Conservation (phyloP, 495 filamentous ascomycete species). For the Cudoniella acicularis region DNA sequence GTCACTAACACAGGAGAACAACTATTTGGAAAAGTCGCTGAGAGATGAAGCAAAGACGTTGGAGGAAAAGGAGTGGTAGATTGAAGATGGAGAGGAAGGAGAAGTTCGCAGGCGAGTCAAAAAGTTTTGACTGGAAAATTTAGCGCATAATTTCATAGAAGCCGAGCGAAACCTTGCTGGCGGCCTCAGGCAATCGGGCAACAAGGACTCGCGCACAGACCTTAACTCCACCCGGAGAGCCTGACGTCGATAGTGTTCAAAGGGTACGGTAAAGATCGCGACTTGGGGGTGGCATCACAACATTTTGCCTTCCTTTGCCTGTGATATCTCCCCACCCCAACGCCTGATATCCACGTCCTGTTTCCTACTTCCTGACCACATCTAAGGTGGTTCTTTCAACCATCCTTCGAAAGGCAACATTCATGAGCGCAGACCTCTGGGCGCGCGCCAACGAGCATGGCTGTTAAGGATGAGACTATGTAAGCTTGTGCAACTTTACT, state of each 20-base stretch:
- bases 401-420: neutral
- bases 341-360: neutral
- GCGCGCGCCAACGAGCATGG: slow-evolving; percentile 36
- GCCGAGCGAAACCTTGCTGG: slow-evolving; percentile 30
- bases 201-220: too few species aligned
- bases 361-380: neutral
- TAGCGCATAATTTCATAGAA: slow-evolving; percentile 24
- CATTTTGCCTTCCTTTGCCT: neutral
- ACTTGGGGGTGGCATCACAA: neutral
- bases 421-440: slow-evolving; percentile 9
- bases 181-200: too few species aligned
- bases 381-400: neutral
- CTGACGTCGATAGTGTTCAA: neutral
- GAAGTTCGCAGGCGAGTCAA: slow-evolving; percentile 33
- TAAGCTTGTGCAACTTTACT: slow-evolving; percentile 28
- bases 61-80: slow-evolving; percentile 14
- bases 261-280: neutral
- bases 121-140: slow-evolving; percentile 22
- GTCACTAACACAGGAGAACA: slow-evolving; percentile 15
- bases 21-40: slow-evolving; percentile 33
- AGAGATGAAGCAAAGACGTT: slow-evolving; percentile 36
- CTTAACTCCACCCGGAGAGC: too few species aligned
- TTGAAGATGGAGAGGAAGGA: slow-evolving; percentile 28
- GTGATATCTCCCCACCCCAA: neutral
- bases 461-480: slow-evolving; percentile 46